Conservation (phyloP, 2,329 filamentous ascomycete species). For the Aphanocladium album region DNA sequence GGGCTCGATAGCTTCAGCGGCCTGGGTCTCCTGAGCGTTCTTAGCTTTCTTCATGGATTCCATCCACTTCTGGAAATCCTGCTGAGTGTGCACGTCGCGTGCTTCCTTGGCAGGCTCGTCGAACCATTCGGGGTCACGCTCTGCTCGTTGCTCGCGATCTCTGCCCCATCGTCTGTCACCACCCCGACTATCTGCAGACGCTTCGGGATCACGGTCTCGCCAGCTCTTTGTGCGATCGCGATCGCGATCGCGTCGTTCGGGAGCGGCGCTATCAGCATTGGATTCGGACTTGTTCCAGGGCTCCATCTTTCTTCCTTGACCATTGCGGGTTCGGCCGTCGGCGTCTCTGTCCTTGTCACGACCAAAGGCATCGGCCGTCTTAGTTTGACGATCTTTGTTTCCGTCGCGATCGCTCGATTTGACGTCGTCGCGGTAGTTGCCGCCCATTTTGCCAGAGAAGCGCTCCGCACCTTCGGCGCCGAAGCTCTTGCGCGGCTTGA, state of each 20-base stretch:
- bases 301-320: conserved; percentile 59
- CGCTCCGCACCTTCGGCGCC: conserved; percentile 67
- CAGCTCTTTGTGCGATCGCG: conserved; percentile 56
- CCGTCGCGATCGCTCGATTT: conserved; percentile 52
- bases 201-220: conserved; percentile 49
- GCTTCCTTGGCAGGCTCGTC: conserved; percentile 68
- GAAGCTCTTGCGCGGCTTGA: conserved; percentile 70
- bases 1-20: conserved; percentile 35
- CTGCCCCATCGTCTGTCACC: conserved; percentile 51
- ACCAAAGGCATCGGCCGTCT: conserved; percentile 46
- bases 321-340: conserved; percentile 58
- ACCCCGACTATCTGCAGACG: conserved; percentile 34
- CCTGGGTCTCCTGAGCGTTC: conserved; percentile 25
- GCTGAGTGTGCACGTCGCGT: conserved; percentile 69
- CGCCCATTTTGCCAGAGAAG: conserved; percentile 62
- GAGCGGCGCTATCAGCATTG: conserved; percentile 26
- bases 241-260: conserved; percentile 45
- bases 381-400: conserved; percentile 40
- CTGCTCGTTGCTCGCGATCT: conserved; percentile 46
- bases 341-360: conserved; percentile 49
- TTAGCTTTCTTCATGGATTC: conserved; percentile 75
- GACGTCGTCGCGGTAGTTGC: conserved; percentile 38
- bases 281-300: conserved; percentile 67
- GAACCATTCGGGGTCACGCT: conserved; percentile 89
- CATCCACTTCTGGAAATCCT: conserved; percentile 94